Conservation (phyloP, 768 basidiomycete species). For the Mycena galopus region DNA sequence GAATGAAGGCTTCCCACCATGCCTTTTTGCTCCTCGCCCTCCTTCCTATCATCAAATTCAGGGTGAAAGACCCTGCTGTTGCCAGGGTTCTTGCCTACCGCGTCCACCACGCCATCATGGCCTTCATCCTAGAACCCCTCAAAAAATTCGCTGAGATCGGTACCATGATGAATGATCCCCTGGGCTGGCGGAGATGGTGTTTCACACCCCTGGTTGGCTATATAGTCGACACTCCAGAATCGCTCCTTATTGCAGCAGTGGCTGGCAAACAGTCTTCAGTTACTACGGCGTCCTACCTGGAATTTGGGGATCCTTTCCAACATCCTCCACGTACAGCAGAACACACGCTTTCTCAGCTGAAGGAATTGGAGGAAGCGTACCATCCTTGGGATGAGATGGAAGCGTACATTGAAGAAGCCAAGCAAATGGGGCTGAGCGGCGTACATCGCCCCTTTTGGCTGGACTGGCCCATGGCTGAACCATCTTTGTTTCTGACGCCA, state of each 20-base stretch:
- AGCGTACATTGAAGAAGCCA: neutral
- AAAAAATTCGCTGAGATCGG: conserved; percentile 47
- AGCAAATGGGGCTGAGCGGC: neutral
- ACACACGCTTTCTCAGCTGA: conserved; percentile 11
- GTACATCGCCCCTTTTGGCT: neutral
- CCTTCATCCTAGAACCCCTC: conserved; percentile 44
- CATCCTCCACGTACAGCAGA: neutral
- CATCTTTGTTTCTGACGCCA: neutral
- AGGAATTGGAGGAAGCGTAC: neutral
- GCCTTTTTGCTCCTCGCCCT: conserved; percentile 44
- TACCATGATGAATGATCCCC: conserved; percentile 45
- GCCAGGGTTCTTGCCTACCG: conserved; percentile 42
- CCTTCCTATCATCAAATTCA: conserved; percentile 48
- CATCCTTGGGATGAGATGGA: no score
- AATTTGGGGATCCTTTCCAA: conserved; percentile 26
- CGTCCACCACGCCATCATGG: conserved; percentile 46
- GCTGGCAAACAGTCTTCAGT: conserved; percentile 28
- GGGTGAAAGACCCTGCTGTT: conserved; percentile 34
- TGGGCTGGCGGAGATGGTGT: neutral
- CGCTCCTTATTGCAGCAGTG: conserved; percentile 23
- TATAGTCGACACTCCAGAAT: conserved; percentile 32
- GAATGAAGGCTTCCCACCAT: conserved; percentile 48
- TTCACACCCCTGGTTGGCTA: conserved; percentile 31
- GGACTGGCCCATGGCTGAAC: neutral
- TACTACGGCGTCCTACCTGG: neutral